Evolutionary conservation across 208 protist species (phyloP).

Genomic region (Leishmania mexicana): DNA sequence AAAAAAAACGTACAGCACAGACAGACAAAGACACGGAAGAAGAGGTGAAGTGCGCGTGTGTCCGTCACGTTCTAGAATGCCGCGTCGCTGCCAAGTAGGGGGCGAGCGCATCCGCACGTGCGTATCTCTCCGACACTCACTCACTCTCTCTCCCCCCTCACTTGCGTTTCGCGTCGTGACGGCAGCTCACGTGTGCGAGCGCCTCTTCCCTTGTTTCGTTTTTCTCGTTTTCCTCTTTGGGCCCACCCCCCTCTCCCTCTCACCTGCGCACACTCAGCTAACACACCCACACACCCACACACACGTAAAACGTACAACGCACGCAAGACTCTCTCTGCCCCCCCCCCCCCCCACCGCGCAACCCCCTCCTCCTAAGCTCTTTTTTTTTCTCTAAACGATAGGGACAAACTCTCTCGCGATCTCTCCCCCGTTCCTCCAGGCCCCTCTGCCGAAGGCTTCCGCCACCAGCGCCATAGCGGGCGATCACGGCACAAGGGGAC

Average conservation of each 20-base stretch:
- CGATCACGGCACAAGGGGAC: too few relatives aligned
- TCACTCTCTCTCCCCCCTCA: not conserved
- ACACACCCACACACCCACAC: conserved; percentile 1
- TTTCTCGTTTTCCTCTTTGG: not conserved
- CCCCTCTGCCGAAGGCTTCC: too few relatives aligned
- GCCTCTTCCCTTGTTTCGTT: not conserved
- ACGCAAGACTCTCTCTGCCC: not conserved
- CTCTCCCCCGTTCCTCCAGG: too few relatives aligned
- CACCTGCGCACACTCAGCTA: not conserved
- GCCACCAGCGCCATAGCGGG: too few relatives aligned
- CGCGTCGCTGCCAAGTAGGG: not conserved
- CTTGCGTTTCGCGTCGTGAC: not conserved
- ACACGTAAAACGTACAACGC: not conserved
- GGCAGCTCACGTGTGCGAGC: not conserved
- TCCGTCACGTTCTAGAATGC: too few relatives aligned
- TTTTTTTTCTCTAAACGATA: not conserved
- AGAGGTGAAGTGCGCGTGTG: not conserved
- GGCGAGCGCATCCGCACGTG: not conserved
- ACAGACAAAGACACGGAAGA: too few relatives aligned
- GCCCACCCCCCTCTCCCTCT: not conserved
- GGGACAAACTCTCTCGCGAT: not conserved
- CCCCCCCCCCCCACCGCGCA: not conserved
- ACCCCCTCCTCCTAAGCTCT: not conserved
- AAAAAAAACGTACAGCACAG: not conserved
- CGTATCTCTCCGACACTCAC: not conserved